Conservation (phyloP, 78 protist species). For the Creolimax fragrantissima region DNA sequence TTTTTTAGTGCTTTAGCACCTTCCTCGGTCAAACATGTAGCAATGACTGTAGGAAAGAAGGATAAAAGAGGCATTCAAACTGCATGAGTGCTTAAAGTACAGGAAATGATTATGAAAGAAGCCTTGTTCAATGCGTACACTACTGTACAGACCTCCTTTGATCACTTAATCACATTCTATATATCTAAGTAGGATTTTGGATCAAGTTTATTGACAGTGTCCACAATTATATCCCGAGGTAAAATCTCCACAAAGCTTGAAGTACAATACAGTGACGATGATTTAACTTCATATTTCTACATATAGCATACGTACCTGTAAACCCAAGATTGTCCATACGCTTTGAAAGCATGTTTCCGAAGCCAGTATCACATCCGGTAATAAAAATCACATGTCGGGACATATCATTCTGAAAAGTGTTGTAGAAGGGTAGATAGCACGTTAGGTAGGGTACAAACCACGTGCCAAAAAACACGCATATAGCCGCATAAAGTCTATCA, state of each 20-base stretch:
- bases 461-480: background rate
- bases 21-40: background rate
- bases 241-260: too few species aligned
- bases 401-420: background rate
- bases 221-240: too few species aligned
- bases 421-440: background rate
- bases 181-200: too few species aligned
- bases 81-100: too few species aligned
- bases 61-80: background rate
- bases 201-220: too few species aligned
- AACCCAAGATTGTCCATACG: background rate
- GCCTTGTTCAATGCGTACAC: too few species aligned
- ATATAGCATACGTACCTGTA: background rate
- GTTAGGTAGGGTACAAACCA: background rate
- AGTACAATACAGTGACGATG: too few species aligned
- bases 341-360: background rate
- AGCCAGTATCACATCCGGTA: constrained; percentile 1
- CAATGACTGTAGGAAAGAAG: background rate
- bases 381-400: background rate
- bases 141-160: too few species aligned
- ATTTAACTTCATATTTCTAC: background rate
- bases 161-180: too few species aligned
- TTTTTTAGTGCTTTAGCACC: background rate
- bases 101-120: too few species aligned
- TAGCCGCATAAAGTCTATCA: too few species aligned